Conservation (phyloP, 768 basidiomycete species). For the Paxillus rubicundulus region DNA sequence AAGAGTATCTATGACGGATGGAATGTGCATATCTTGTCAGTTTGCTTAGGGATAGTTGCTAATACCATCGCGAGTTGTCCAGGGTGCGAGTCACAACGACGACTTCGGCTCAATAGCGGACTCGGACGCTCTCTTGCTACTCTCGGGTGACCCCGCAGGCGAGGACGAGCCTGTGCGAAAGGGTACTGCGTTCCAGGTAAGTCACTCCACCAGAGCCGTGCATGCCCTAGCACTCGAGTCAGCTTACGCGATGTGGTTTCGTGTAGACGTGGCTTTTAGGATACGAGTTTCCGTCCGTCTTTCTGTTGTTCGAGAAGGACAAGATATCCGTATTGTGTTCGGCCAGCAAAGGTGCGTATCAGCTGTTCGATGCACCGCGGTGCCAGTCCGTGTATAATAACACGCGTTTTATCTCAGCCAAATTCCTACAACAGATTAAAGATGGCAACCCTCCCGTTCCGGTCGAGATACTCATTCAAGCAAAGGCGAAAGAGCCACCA, state of each 20-base stretch:
- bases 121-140: slow-evolving; percentile 65
- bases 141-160: slow-evolving; percentile 73
- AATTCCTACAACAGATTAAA: slow-evolving; percentile 79
- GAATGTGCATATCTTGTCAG: slow-evolving; percentile 43
- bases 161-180: slow-evolving; percentile 93
- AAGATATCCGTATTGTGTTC: slow-evolving; percentile 82
- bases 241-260: slow-evolving; percentile 4
- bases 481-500: slow-evolving; percentile 75
- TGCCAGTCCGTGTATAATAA: slow-evolving; percentile 5
- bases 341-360: slow-evolving; percentile 72
- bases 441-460: slow-evolving; percentile 53
- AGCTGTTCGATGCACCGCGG: background rate
- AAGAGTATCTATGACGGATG: slow-evolving; percentile 59
- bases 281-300: slow-evolving; percentile 95
- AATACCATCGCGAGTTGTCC: slow-evolving; percentile 6
- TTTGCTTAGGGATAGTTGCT: slow-evolving; percentile 12
- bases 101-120: slow-evolving; percentile 69
- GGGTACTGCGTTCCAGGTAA: slow-evolving; percentile 87
- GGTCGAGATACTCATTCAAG: slow-evolving; percentile 74
- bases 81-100: slow-evolving; percentile 68
- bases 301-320: slow-evolving; percentile 78
- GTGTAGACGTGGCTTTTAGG: slow-evolving; percentile 91
- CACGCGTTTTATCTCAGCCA: slow-evolving; percentile 50
- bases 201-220: slow-evolving; percentile 16
- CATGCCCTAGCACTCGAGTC: background rate